These are phyloP conservation scores for Trametes meyenii DNA, from an alignment of 768 basidiomycete species.

Conservation along the genomic window DNA sequence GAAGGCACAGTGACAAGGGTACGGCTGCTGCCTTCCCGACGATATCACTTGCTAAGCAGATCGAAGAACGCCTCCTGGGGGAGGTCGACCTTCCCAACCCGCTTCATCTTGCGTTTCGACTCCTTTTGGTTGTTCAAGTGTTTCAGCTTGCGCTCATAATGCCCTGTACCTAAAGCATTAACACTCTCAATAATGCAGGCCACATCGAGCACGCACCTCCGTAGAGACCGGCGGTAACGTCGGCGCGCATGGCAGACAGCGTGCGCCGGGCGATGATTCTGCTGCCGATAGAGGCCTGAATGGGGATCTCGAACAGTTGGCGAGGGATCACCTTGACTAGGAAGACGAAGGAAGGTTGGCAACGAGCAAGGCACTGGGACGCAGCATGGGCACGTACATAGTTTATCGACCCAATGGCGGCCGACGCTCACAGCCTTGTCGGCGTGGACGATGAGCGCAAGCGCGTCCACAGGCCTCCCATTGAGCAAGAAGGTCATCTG, in stretches of 20 bases:
- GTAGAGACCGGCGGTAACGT: constrained; percentile 93
- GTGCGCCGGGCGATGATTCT: constrained; percentile 91
- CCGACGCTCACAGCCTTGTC: constrained; percentile 77
- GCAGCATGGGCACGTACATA: constrained; percentile 58
- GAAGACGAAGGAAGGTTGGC: not conserved
- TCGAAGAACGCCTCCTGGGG: constrained; percentile 97
- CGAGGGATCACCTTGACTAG: constrained; percentile 89
- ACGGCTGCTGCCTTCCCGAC: not conserved
- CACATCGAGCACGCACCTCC: constrained; percentile 56
- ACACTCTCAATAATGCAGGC: not conserved
- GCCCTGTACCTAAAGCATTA: constrained; percentile 48
- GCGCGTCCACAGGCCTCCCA: constrained; percentile 86
- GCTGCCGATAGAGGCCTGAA: constrained; percentile 89
- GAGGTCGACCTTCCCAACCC: constrained; percentile 83
- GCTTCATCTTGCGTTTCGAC: constrained; percentile 88
- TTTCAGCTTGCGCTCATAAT: constrained; percentile 93
- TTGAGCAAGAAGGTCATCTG: constrained; percentile 94
- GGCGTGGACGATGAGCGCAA: constrained; percentile 89
- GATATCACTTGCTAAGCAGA: constrained; percentile 61
- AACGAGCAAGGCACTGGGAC: not conserved
- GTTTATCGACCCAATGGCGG: constrained; percentile 86
- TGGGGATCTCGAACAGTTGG: constrained; percentile 92
- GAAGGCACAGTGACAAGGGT: not conserved
- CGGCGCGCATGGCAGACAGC: constrained; percentile 80
- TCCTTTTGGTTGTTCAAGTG: constrained; percentile 91